phyloP scores from a whole-genome alignment of 371 early-diverging fungal genomes.

The Lichtheimia ramosa region DNA sequence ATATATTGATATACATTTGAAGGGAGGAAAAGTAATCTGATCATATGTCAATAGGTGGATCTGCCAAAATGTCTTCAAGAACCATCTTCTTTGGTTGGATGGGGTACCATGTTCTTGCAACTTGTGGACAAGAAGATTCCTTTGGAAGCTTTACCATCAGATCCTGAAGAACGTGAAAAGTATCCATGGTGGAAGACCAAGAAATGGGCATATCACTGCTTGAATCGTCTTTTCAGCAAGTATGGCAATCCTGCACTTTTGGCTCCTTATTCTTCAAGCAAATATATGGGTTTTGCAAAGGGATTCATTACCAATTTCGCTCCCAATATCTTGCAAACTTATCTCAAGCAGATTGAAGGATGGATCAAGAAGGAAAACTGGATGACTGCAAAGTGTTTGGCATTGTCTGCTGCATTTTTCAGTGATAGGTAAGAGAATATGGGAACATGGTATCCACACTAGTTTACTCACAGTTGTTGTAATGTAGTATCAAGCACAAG shows the following conservation, averaged over 20 bases:
- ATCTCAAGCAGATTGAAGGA: conserved; percentile 76
- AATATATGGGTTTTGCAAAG: conserved; percentile 75
- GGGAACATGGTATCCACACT: neutral
- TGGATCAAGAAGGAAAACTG: conserved; percentile 64
- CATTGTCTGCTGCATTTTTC: conserved; percentile 54
- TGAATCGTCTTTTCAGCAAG: conserved; percentile 78
- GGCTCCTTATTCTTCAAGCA: conserved; percentile 42
- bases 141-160: conserved; percentile 51
- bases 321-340: conserved; percentile 79
- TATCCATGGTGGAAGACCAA: conserved; percentile 90
- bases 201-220: conserved; percentile 89
- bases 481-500: conserved; percentile 76
- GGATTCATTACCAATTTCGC: conserved; percentile 82
- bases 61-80: conserved; percentile 72
- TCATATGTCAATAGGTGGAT: conserved; percentile 42
- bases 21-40: neutral
- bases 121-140: conserved; percentile 69
- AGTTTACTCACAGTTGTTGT: conserved; percentile 5
- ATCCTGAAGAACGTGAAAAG: conserved; percentile 71
- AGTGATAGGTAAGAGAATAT: conserved; percentile 36
- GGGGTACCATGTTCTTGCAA: conserved; percentile 85
- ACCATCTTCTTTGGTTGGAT: conserved; percentile 68
- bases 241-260: conserved; percentile 77
- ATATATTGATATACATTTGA: neutral
- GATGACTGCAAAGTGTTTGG: conserved; percentile 60